Base-by-base conservation (phyloP, 305 asterid genomes). In the Fraxinus angustifolia region DNA sequence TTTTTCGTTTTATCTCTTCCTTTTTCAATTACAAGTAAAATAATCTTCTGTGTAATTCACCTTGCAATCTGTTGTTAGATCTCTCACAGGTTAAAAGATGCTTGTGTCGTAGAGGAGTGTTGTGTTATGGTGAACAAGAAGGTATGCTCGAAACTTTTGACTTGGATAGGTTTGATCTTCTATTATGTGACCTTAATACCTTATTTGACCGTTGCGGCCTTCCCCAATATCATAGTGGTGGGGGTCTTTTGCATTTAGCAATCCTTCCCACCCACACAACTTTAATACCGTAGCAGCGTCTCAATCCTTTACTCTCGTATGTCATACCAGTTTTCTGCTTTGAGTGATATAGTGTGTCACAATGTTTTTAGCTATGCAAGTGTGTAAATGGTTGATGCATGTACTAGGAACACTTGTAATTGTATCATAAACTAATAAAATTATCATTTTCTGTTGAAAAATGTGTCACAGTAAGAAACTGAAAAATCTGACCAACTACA, bases 11-110 rank as follows among this genome's bases (percentile, higher is more conserved):
- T 72, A 12, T 76, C 60, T 77, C 28, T 45, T 81, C 21, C 14
- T 33, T 60, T 36, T 36, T 53, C 34, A 21, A 35, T 53, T 74
- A 71, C 35, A 67, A 12, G 75, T 42, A 65, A 81, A 83, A 79
- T 76, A 36, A 56, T 77, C 34, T 71, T 36, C 75, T 82, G 34
- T 75, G 70, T 65, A 34, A 70, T 82, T 81, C 82, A 86, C 83
- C 82, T 38, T 77, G 80, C 82, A 72, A 72, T 83, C 40, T 84
- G 78, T 83, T 81, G 82, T 84, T 79, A 94, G 98, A 87, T 94
- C 83, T 91, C 83, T 73, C 88, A 86, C 89, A 96, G 89, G 97
- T 90, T 96, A 92, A 93, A 89, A 91, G 97, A 89, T 80, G 97
- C 97, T 40, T 84, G 82, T 67, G 78, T 92, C 21, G 91, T 96